Evolutionary conservation across 352 stramenopile genomes (phyloP).

Genomic region (Phytophthora idaei): DNA sequence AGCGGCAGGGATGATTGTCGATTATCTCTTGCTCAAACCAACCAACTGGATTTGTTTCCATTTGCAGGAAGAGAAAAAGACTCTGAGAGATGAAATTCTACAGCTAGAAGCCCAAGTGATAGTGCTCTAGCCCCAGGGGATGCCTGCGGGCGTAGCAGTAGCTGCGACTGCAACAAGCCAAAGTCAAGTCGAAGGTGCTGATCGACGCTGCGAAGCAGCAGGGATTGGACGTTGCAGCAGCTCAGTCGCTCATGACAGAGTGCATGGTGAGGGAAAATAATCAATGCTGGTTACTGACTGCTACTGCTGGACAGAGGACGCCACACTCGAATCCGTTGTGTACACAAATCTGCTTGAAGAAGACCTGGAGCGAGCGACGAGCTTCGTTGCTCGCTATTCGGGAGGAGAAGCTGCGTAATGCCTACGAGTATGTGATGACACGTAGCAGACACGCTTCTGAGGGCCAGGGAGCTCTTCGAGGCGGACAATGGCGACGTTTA

Average conservation of each 20-base stretch:
- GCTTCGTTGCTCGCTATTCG: slow-evolving; percentile 7
- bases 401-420: slow-evolving; percentile 25
- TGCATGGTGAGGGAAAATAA: slow-evolving; percentile 13
- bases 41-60: neutral
- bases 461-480: slow-evolving; percentile 21
- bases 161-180: neutral
- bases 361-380: slow-evolving; percentile 16
- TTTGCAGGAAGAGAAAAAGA: neutral
- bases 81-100: neutral
- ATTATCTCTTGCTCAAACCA: neutral
- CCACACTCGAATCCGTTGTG: slow-evolving; percentile 30
- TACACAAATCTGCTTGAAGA: neutral
- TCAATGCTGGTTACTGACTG: neutral
- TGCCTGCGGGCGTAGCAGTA: neutral
- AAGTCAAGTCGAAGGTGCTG: neutral
- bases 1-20: neutral
- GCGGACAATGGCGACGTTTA: slow-evolving; percentile 35
- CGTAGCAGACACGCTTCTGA: slow-evolving; percentile 2
- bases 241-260: slow-evolving; percentile 30
- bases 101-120: neutral
- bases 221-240: neutral
- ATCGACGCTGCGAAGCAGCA: neutral
- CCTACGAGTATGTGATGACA: slow-evolving; percentile 21
- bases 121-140: neutral
- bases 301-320: slow-evolving; percentile 9